Percentiles rank a stretch among this genome's conserved stretches.
phyloP scores from a whole-genome alignment of 768 basidiomycete genomes.

The Termitomyces eurrhizus region DNA sequence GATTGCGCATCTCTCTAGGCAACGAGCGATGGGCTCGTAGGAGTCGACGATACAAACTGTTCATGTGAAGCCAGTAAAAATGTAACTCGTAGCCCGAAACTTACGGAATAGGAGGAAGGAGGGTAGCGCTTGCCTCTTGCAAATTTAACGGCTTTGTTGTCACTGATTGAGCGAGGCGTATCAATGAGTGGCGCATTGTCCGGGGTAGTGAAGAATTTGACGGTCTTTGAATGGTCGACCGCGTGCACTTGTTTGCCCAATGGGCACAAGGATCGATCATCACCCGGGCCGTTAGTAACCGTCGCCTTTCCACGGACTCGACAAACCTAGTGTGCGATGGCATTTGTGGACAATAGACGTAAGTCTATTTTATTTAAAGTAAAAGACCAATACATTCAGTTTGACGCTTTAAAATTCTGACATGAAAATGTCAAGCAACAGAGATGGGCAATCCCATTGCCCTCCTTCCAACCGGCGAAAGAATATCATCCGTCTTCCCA shows the following conservation, averaged over 20 bases:
- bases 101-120: constrained; percentile 84
- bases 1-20: constrained; percentile 72
- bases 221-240: background rate
- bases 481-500: constrained; percentile 32
- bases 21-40: constrained; percentile 75
- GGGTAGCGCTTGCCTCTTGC: constrained; percentile 56
- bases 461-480: constrained; percentile 29
- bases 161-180: constrained; percentile 53
- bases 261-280: no score
- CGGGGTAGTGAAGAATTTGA: background rate
- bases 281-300: background rate
- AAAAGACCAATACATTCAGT: background rate
- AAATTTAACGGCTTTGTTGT: constrained; percentile 57
- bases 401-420: background rate
- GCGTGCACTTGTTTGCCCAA: background rate
- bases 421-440: background rate
- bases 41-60: constrained; percentile 76
- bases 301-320: no score
- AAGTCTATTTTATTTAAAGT: background rate
- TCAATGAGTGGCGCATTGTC: constrained; percentile 38
- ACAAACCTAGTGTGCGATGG: no score
- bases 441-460: constrained; percentile 36
- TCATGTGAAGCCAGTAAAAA: background rate
- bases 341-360: no score
- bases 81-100: constrained; percentile 20